phyloP scores from a whole-genome alignment of 2,329 filamentous ascomycete species.

The Dryadomyces quercus-mongolicae region DNA sequence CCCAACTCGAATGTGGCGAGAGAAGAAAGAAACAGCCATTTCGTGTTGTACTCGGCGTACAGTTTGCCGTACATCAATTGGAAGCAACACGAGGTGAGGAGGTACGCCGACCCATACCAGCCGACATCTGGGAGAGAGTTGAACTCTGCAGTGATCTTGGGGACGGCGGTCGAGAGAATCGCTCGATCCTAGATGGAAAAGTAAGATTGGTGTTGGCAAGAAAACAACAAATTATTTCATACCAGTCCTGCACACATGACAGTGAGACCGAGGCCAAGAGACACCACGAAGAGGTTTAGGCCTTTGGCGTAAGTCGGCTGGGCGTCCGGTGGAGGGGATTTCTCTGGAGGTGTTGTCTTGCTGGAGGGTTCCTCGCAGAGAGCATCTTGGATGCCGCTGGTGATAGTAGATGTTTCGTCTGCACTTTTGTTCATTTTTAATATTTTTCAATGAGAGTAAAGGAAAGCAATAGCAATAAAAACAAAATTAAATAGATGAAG shows the following conservation, averaged over 20 bases:
- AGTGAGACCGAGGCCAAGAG: background rate
- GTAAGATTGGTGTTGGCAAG: background rate
- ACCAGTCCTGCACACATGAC: background rate
- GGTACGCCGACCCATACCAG: slow-evolving; percentile 30
- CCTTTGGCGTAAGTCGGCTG: too few relatives aligned
- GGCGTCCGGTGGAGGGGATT: too few relatives aligned
- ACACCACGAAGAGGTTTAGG: too few relatives aligned
- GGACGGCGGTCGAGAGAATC: slow-evolving; percentile 27
- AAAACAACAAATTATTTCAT: background rate
- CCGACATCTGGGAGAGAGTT: slow-evolving; percentile 30
- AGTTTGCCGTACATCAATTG: slow-evolving; percentile 5
- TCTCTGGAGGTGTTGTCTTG: too few relatives aligned
- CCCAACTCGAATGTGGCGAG: slow-evolving; percentile 31
- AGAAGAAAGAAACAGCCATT: slow-evolving; percentile 6
- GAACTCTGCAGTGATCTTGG: slow-evolving; percentile 25
- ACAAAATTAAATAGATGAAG: too few relatives aligned
- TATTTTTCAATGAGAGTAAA: too few relatives aligned
- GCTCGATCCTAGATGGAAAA: slow-evolving; percentile 7
- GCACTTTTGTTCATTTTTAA: too few relatives aligned
- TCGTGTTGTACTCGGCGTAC: slow-evolving; percentile 2
- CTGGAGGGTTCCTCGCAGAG: too few relatives aligned
- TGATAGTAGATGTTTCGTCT: too few relatives aligned
- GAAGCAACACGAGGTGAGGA: slow-evolving; percentile 1
- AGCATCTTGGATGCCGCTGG: too few relatives aligned
- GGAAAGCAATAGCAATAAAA: too few relatives aligned